phyloP scores from a whole-genome alignment of 805 yeast species.

The Yamadazyma nakazawae region DNA sequence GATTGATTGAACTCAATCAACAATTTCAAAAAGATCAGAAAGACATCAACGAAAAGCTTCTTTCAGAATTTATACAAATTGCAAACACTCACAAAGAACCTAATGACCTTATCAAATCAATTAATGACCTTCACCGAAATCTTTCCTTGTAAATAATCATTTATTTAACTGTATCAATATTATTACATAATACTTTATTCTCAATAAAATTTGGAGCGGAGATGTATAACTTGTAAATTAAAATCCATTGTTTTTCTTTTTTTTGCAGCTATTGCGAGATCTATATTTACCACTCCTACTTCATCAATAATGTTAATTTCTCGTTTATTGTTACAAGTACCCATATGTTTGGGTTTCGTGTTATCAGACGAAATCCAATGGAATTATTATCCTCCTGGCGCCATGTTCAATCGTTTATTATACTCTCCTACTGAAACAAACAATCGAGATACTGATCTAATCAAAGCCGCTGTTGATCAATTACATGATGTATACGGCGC shows the following conservation, averaged over 20 bases:
- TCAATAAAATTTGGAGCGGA: not conserved
- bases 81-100: not conserved
- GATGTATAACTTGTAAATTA: not conserved
- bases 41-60: constrained; percentile 12
- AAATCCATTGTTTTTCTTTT: not conserved
- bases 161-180: not conserved
- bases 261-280: not conserved
- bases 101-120: constrained; percentile 1
- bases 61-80: constrained; percentile 8
- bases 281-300: not conserved
- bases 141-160: not conserved
- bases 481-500: constrained; percentile 33
- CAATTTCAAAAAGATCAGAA: constrained; percentile 12
- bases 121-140: not conserved
- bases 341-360: not conserved
- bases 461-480: constrained; percentile 14
- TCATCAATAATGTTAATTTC: not conserved
- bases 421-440: constrained; percentile 1
- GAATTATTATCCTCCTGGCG: constrained; percentile 5
- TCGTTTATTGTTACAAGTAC: not conserved
- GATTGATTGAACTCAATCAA: constrained; percentile 7
- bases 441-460: constrained; percentile 3
- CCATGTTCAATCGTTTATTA: constrained; percentile 1
- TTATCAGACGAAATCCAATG: not conserved
- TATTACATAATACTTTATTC: not conserved